Conservation (phyloP, 2,329 filamentous ascomycete species). For the Aspergillus clavatus region DNA sequence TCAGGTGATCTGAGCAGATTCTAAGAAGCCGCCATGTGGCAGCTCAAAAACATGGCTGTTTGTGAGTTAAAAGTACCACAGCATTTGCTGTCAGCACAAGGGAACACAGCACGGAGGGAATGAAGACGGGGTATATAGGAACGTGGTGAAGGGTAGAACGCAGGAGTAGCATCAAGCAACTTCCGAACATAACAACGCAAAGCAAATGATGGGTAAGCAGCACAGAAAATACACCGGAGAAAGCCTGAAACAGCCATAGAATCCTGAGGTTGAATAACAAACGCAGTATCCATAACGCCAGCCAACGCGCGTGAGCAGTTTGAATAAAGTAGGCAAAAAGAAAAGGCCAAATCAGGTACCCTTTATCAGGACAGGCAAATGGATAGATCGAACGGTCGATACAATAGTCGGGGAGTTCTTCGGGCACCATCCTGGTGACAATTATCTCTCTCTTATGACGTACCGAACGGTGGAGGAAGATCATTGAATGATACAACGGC, state of each 20-base stretch:
- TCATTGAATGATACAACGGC: constrained; percentile 61
- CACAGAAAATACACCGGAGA: neutral
- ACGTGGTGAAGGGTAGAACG: neutral
- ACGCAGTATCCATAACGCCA: constrained; percentile 3
- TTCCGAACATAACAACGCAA: neutral
- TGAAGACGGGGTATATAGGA: neutral
- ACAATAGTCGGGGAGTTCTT: neutral
- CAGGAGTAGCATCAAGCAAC: neutral
- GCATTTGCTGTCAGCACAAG: neutral
- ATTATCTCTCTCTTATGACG: neutral
- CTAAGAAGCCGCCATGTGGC: neutral
- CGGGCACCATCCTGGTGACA: neutral
- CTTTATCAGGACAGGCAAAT: neutral
- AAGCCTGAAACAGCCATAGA: neutral
- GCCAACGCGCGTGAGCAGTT: constrained; percentile 1
- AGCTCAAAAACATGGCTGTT: neutral
- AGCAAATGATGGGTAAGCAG: neutral
- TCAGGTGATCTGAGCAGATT: neutral
- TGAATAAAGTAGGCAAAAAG: too few species aligned
- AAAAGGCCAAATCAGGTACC: constrained; percentile 1
- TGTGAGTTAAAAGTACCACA: neutral
- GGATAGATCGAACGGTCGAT: neutral
- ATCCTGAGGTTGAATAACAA: neutral
- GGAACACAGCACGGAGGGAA: neutral
- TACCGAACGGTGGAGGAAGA: neutral